Conservation (phyloP, 768 basidiomycete genomes). For the Austroboletus festivus region DNA sequence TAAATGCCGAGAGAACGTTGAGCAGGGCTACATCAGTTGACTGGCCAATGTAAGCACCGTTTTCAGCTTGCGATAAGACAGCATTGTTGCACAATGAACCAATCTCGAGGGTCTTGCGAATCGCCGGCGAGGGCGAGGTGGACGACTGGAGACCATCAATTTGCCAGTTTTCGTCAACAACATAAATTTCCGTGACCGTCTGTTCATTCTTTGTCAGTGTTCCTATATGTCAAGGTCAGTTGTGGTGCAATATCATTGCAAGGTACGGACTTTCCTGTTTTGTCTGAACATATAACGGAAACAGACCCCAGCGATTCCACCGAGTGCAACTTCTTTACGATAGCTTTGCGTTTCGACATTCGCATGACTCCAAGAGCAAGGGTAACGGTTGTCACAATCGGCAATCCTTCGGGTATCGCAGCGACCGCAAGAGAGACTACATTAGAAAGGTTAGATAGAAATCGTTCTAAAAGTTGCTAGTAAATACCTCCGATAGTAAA, state of each 20-base stretch:
- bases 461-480: background rate
- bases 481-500: slow-evolving; percentile 93
- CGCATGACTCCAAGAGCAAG: slow-evolving; percentile 90
- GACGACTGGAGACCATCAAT: slow-evolving; percentile 50
- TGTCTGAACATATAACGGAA: slow-evolving; percentile 97
- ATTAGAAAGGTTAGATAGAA: slow-evolving; percentile 14
- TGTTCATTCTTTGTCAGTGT: slow-evolving; percentile 96
- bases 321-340: slow-evolving; percentile 94
- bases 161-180: slow-evolving; percentile 75
- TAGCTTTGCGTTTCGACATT: slow-evolving; percentile 93
- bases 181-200: slow-evolving; percentile 86
- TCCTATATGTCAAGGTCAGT: slow-evolving; percentile 38
- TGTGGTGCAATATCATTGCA: background rate
- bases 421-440: slow-evolving; percentile 96
- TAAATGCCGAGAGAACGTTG: slow-evolving; percentile 70
- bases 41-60: slow-evolving; percentile 78
- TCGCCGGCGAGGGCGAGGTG: slow-evolving; percentile 56
- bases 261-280: slow-evolving; percentile 62
- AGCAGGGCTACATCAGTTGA: slow-evolving; percentile 91
- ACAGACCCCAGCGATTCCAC: slow-evolving; percentile 93
- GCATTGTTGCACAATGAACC: slow-evolving; percentile 93
- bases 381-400: slow-evolving; percentile 96
- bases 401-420: slow-evolving; percentile 94
- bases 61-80: slow-evolving; percentile 56
- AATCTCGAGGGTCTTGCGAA: slow-evolving; percentile 73